These are phyloP conservation scores for Acanthamoeba culbertsoni DNA, from an alignment of 208 protist genomes.

Conservation along the genomic window DNA sequence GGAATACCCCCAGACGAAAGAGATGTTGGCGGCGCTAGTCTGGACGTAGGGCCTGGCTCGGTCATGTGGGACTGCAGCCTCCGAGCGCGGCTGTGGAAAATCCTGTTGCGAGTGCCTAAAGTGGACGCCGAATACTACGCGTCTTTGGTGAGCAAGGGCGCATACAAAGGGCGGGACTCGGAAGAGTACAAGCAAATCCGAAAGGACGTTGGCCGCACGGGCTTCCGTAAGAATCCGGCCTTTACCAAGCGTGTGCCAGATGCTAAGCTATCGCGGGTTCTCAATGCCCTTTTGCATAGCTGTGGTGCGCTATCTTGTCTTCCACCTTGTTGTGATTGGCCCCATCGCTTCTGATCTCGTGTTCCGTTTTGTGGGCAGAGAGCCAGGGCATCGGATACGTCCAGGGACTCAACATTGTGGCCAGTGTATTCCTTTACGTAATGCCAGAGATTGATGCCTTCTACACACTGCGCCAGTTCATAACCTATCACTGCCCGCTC, in stretches of 20 bases:
- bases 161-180: slow-evolving; percentile 10
- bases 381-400: no score
- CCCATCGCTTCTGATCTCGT: background rate
- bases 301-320: slow-evolving; percentile 67
- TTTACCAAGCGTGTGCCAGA: no score
- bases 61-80: slow-evolving; percentile 62
- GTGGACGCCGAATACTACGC: slow-evolving; percentile 68
- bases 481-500: no score
- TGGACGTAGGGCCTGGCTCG: background rate
- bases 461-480: no score
- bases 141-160: slow-evolving; percentile 61
- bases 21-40: background rate
- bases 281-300: no score
- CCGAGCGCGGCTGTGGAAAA: slow-evolving; percentile 78
- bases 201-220: slow-evolving; percentile 75
- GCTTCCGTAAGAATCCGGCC: no score
- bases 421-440: slow-evolving; percentile 80
- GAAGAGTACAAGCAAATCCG: slow-evolving; percentile 9
- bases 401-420: slow-evolving; percentile 81
- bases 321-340: no score
- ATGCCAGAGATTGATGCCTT: slow-evolving; percentile 83
- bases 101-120: slow-evolving; percentile 71
- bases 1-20: no score
- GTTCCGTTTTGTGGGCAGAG: background rate
- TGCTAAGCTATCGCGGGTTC: no score